Conservation (phyloP, 176 grass and related monocot genomes). For the Elaeis guineensis region DNA sequence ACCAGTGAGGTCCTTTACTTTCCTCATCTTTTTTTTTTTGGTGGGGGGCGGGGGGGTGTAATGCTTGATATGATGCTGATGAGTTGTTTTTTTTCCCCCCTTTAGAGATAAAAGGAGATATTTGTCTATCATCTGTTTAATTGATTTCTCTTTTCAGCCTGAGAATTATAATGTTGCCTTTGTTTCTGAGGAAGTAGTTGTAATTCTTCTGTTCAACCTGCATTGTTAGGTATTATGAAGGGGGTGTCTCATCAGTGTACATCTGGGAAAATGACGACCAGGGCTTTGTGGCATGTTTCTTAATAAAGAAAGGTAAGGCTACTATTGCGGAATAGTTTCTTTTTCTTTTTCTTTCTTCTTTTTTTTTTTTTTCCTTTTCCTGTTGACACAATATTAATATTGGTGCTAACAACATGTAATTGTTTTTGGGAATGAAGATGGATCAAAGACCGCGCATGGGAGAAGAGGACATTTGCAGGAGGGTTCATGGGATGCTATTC, state of each 20-base stretch:
- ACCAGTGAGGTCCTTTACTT: conserved; percentile 64
- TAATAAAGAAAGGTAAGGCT: conserved; percentile 79
- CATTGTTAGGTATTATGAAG: conserved; percentile 90
- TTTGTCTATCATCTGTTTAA: background rate
- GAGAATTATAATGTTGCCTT: background rate
- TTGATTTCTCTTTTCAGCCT: no score
- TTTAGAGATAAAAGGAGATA: no score
- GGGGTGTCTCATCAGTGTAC: conserved; percentile 92
- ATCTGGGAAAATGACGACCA: conserved; percentile 82
- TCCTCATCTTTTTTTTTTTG: background rate
- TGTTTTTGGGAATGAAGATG: conserved; percentile 45
- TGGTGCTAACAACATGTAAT: background rate
- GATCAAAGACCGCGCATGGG: conserved; percentile 48
- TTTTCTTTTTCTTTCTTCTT: background rate
- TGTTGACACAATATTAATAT: background rate
- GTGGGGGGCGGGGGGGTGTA: no score
- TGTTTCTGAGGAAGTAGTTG: background rate
- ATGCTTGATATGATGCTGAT: no score
- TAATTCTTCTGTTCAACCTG: conserved; percentile 4
- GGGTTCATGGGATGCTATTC: conserved; percentile 97
- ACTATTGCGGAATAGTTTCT: no score
- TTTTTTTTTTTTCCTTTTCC: background rate
- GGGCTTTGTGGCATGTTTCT: conserved; percentile 87
- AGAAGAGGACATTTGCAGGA: conserved; percentile 78
- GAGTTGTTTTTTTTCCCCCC: no score